A percentile compares a stretch with the other conserved stretches of the same genome.
Conservation (phyloP, 73 alveolate species). For the Uronychia binucleata region DNA sequence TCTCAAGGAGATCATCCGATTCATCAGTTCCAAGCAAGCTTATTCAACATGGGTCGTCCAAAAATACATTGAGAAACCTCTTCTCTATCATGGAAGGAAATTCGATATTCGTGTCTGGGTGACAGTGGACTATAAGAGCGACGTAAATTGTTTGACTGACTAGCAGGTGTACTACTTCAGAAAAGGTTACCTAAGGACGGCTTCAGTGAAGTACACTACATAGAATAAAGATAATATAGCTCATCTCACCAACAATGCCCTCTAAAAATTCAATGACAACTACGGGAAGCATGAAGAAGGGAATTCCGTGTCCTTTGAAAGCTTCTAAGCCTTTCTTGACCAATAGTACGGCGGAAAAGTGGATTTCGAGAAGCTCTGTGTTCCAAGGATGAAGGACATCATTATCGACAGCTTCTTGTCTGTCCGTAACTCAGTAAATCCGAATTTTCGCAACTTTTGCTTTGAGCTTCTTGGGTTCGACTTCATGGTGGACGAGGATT, state of each 20-base stretch:
- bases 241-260: slow-evolving; percentile 87
- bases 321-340: slow-evolving; percentile 63
- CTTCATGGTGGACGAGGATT: slow-evolving; percentile 92
- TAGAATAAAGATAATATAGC: slow-evolving; percentile 59
- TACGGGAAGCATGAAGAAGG: slow-evolving; percentile 87
- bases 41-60: slow-evolving; percentile 15
- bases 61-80: slow-evolving; percentile 34
- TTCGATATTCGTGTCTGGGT: slow-evolving; percentile 86
- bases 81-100: slow-evolving; percentile 79
- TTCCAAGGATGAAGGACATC: slow-evolving; percentile 36
- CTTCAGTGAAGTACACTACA: slow-evolving; percentile 44
- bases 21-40: slow-evolving; percentile 30
- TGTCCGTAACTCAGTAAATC: slow-evolving; percentile 51
- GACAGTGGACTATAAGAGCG: slow-evolving; percentile 62
- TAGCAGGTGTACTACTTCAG: slow-evolving; percentile 28
- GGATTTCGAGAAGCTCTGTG: slow-evolving; percentile 30
- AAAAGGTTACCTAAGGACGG: slow-evolving; percentile 53
- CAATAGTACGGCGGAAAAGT: slow-evolving; percentile 19
- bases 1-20: slow-evolving; percentile 40
- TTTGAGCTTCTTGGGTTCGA: slow-evolving; percentile 97
- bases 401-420: slow-evolving; percentile 30
- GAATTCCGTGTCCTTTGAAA: slow-evolving; percentile 76
- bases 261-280: slow-evolving; percentile 67
- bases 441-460: slow-evolving; percentile 71
- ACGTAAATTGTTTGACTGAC: slow-evolving; percentile 39